Conservation (phyloP, 2,329 filamentous ascomycete species). For the Hymenoscyphus occultus region DNA sequence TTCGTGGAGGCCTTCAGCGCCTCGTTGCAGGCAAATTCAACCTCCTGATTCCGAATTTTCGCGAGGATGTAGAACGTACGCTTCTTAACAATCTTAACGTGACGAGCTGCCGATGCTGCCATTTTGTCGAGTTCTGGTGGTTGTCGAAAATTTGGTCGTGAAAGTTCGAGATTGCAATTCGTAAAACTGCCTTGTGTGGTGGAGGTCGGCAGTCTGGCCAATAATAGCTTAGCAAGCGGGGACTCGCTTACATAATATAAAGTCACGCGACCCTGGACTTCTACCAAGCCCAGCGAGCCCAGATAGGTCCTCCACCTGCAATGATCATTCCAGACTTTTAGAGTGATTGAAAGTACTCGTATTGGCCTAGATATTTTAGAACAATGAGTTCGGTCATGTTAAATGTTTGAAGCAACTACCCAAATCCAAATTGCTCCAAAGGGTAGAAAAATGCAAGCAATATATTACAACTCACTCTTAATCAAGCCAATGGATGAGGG, state of each 20-base stretch:
- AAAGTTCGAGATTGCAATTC: neutral
- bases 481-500: neutral
- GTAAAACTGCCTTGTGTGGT: neutral
- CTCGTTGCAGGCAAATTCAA: neutral
- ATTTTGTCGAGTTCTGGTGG: conserved; percentile 38
- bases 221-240: conserved; percentile 4
- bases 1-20: neutral
- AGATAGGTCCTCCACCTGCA: too few species aligned
- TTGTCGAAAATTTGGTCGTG: conserved; percentile 16
- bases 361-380: neutral
- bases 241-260: too few species aligned
- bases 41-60: neutral
- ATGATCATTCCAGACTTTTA: neutral
- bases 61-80: conserved; percentile 64
- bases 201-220: conserved; percentile 3
- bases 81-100: conserved; percentile 99
- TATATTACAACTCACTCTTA: neutral
- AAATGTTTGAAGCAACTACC: neutral
- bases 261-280: too few species aligned
- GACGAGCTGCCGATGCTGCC: conserved; percentile 99
- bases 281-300: too few species aligned
- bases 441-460: too few species aligned
- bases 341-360: neutral
- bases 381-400: neutral
- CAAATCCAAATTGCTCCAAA: too few species aligned